Base-by-base conservation (phyloP, 2,329 filamentous ascomycete species). In the Camillea tinctor region DNA sequence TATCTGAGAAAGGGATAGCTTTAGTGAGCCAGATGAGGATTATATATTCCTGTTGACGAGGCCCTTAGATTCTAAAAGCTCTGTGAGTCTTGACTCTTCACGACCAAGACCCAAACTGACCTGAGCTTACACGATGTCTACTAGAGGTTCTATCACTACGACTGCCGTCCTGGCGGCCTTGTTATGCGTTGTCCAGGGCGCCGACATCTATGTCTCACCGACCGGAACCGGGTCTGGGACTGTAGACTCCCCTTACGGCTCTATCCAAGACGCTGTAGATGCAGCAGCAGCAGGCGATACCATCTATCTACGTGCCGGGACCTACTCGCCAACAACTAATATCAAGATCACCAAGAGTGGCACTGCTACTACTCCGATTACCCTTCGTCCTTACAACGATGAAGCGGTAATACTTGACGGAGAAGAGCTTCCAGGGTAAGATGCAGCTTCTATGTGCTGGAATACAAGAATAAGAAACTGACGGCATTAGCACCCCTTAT, bases 401-500 rank as follows among this genome's bases (percentile, higher is more conserved):
- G 80, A 82, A 62, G 74, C 74, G 50, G 79, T 80, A 2, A 73
- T 79, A 57, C 73, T 82, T 17, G 77, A 82, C 64, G 80, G 80
- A 40, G 80, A 82, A 57, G 68, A 23, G 4, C 60, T 76, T 1
- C 68, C 60, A 1, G 74, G 77, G 63, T 66, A n/a, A 56, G 56
- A 20, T 3, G 17, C 17, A 11, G 13, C 2, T n/a, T 5, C 11
- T n/a, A 44, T 44, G 13, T 44, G 20, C 19, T 54, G 7, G 20
- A 40, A 26, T 7, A 17, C 9, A 36, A 26, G 1, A 22, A 26
- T 36, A 9, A 44, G 21, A 17, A 4, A 6, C 52, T 30, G 7
- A 36, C 15, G 19, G 8, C 20, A 5, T 9, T 20, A 57, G 50
- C 21, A 80, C 79, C 1, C 80, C 80, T 0, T 76, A 76, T 7